Conservation (phyloP, 768 basidiomycete species). For the Trametes cinnabarina region DNA sequence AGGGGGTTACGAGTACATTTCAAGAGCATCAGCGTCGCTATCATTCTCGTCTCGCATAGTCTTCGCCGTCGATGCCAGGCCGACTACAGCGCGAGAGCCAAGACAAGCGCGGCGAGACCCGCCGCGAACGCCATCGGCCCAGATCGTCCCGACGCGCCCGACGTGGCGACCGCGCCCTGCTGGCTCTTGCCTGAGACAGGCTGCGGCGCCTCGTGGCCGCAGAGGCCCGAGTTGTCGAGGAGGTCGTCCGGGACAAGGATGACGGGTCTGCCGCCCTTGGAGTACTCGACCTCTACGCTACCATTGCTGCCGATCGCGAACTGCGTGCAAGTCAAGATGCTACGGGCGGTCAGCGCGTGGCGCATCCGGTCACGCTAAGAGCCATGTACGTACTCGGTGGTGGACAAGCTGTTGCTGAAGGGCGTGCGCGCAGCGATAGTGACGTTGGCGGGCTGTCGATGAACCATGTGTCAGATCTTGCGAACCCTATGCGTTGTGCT, state of each 20-base stretch:
- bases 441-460: slow-evolving; percentile 58
- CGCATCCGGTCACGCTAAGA: neutral
- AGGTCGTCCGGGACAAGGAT: slow-evolving; percentile 47
- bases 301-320: slow-evolving; percentile 68
- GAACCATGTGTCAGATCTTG: no score
- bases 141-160: neutral
- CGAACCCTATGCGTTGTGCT: no score
- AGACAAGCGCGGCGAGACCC: neutral
- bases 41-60: neutral
- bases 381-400: slow-evolving; percentile 49
- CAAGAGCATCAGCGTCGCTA: neutral
- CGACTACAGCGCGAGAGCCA: neutral
- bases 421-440: slow-evolving; percentile 60
- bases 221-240: slow-evolving; percentile 39
- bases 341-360: slow-evolving; percentile 30
- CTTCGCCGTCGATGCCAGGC: neutral
- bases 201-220: slow-evolving; percentile 24
- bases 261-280: slow-evolving; percentile 57
- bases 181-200: neutral
- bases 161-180: neutral
- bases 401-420: slow-evolving; percentile 45
- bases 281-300: slow-evolving; percentile 60
- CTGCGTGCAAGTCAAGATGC: slow-evolving; percentile 63
- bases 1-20: neutral
- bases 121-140: neutral